Base-by-base conservation (phyloP, 148 eudicot genomes). In the Diospyros kaki region DNA sequence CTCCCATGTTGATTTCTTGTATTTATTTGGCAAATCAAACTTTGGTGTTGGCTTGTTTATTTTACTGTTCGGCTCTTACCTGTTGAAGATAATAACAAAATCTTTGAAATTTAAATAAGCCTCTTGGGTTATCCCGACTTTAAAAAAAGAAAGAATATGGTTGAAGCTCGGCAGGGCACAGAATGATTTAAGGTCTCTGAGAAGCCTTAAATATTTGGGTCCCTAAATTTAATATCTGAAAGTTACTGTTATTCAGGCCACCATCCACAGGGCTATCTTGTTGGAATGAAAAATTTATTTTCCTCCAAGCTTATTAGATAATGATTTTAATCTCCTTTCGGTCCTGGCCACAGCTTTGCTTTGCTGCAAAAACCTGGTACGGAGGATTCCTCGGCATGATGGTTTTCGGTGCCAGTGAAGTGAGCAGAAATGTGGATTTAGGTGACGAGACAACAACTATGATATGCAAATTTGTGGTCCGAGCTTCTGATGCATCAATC, bases 371-470 rank as follows among this genome's bases (percentile, higher is more conserved):
- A 82, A 94, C 98, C 48, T 94, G 98, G 98, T 88, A 91, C 63
- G 98, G 98, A 52, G 98, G 97, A 44, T 94, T 94, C 65, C 69
- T 94, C 54, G 96, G 98, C 71, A 91, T 94, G 98, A 94, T 94
- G 98, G 85, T 94, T 40, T 94, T 94, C 68, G 97, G 98, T 71
- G 94, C 97, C 4, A 94, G 98, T 85, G 98, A 94, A 84, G 98
- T 94, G 14, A 94, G 98, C 82, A 72, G 92, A 80, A 94, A 94
- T 39, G 96, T 94, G n/a, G 98, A 94, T 78, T 84, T 94, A 62
- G 98, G 98, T 4, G 98, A 94, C 63, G 98, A 94, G 86, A 94
- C 97, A 4, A 90, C 97, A 2, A 90, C 93, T 39, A 91, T 94
- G 98, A 85, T 87, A 58, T 94, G 98, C 84, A 94, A 94, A 83